Conservation (phyloP, 2,329 filamentous ascomycete genomes). For the Venturia nashicola region DNA sequence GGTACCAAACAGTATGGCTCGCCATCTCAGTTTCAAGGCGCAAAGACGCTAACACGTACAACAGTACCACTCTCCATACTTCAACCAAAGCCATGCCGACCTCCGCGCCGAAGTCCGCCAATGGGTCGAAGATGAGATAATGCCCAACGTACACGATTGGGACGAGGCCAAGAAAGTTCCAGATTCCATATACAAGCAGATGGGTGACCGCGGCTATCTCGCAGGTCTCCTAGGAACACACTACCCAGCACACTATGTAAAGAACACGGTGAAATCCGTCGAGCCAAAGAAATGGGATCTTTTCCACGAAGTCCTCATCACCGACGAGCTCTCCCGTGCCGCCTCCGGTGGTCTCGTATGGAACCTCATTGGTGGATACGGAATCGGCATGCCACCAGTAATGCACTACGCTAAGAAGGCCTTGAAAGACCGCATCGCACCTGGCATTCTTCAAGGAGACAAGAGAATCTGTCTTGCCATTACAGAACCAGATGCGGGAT, state of each 20-base stretch:
- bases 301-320: conserved; percentile 94
- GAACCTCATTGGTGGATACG: conserved; percentile 94
- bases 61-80: conserved; percentile 92
- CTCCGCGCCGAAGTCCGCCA: conserved; percentile 82
- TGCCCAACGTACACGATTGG: conserved; percentile 90
- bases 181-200: conserved; percentile 81
- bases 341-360: conserved; percentile 91
- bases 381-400: conserved; percentile 83
- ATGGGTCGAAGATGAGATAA: conserved; percentile 82
- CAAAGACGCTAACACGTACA: neutral
- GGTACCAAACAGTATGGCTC: conserved; percentile 77
- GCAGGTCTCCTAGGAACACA: conserved; percentile 79
- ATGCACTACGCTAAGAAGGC: conserved; percentile 83
- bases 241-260: conserved; percentile 65
- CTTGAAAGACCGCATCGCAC: conserved; percentile 76
- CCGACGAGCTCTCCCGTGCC: conserved; percentile 81
- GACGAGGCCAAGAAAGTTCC: conserved; percentile 90
- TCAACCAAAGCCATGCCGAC: conserved; percentile 84
- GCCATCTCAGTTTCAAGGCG: neutral
- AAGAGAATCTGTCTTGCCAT: conserved; percentile 97
- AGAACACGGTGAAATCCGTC: conserved; percentile 64
- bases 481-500: conserved; percentile 90
- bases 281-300: conserved; percentile 86
- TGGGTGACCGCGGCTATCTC: conserved; percentile 86
- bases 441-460: conserved; percentile 77